Evolutionary conservation across 1,284 basidiomycete genomes (phyloP), one percentile per base, ranked within the genome.

Genomic region (Crucibulum cyathiforme): DNA sequence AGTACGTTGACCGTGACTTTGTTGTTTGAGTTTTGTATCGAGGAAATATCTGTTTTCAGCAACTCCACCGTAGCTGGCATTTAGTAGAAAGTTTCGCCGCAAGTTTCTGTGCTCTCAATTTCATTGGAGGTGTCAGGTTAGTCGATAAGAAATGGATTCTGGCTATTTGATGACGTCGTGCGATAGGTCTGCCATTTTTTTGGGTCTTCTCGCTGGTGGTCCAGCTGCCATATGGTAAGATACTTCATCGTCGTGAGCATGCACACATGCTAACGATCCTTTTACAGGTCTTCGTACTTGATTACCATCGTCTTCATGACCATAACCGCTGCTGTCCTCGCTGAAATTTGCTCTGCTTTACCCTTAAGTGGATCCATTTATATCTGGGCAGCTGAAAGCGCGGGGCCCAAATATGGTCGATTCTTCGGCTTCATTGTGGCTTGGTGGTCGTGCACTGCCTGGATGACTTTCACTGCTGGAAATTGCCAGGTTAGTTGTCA

Each of bases 281-380:
- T 57, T 24, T 4, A 24, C 24, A 93, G 92, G 92, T 93, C 90
- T 2, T 90, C 90, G 12, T 94, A 90, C 69, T 48, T 93, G 63
- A 82, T 93, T 58, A 93, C 92, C 10, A 83, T 93, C 71, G 73
- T 94, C 47, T 92, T 93, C 74, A 93, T 93, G 91, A 84, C 83
- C 67, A 93, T 95, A 57, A 95, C 92, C 5, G 94, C 94, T 3
- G 88, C 86, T 10, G 89, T 94, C 38, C 80, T 96, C 36, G 93
- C 94, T 24, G 94, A 96, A 71, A 87, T 95, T 50, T 95, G 93
- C 73, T 94, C 93, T 41, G 92, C 92, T 2, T 78, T 95, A 17
- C 93, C 93, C 3, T 76, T 95, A 47, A 93, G 91, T 57, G 94
- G 94, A 8, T 94, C 92, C 8, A 95, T 95, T 73, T 95, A 95